phyloP scores from a whole-genome alignment of 2,329 filamentous ascomycete genomes.

The Knoxdaviesia capensis region DNA sequence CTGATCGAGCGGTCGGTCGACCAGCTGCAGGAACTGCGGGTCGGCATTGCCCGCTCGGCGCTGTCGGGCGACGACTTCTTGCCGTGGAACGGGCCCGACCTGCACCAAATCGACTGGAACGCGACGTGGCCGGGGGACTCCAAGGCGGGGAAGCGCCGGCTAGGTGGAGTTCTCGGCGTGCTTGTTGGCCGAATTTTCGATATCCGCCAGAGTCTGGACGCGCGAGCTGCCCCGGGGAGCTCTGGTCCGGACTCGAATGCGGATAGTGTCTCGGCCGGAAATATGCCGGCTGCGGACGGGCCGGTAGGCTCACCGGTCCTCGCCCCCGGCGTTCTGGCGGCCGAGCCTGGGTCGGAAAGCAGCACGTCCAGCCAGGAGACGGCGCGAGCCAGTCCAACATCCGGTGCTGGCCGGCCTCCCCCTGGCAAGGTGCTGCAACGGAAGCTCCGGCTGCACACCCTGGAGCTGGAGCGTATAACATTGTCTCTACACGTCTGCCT shows the following conservation, averaged over 20 bases:
- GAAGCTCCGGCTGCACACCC: constrained; percentile 44
- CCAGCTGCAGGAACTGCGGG: constrained; percentile 47
- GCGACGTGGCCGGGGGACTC: constrained; percentile 34
- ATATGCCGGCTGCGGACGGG: too few species aligned
- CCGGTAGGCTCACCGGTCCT: too few species aligned
- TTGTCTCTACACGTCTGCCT: constrained; percentile 54
- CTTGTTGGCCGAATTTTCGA: constrained; percentile 49
- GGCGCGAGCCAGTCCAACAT: too few species aligned
- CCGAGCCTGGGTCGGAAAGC: too few species aligned
- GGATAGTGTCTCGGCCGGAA: too few species aligned
- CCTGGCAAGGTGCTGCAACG: constrained; percentile 18
- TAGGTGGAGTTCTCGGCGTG: constrained; percentile 49
- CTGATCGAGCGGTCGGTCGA: constrained; percentile 51
- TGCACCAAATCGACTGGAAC: constrained; percentile 42
- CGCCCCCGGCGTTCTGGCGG: too few species aligned
- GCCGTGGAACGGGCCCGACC: constrained; percentile 39
- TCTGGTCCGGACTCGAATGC: too few species aligned
- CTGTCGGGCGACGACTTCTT: constrained; percentile 30
- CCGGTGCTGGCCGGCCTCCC: too few species aligned
- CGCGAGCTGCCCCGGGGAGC: too few species aligned
- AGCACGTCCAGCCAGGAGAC: too few species aligned
- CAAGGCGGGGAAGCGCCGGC: constrained; percentile 37
- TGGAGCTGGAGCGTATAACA: constrained; percentile 57
- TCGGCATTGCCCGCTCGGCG: constrained; percentile 43
- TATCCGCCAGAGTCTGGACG: constrained; percentile 14